Evolutionary conservation across 352 stramenopile species (phyloP).

Genomic region (Thalassiosira mediterranea): DNA sequence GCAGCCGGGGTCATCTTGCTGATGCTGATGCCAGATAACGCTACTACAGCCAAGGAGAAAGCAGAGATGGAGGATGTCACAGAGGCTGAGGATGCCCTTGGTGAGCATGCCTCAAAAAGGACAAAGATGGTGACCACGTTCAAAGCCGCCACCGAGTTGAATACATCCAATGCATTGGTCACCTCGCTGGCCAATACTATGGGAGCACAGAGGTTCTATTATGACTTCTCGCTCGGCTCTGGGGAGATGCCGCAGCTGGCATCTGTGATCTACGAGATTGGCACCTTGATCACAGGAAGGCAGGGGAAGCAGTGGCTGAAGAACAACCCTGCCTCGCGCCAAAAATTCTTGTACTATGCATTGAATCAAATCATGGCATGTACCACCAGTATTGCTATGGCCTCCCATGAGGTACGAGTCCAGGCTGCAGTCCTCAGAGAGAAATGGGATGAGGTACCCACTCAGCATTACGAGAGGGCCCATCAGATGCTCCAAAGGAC

Average conservation of each 20-base stretch:
- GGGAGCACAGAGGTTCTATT: not conserved
- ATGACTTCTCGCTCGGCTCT: not conserved
- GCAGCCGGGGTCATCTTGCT: not conserved
- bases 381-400: not conserved
- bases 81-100: not conserved
- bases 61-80: not conserved
- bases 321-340: not conserved
- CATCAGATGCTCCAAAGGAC: not conserved
- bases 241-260: not conserved
- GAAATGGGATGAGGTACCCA: not conserved
- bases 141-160: not conserved
- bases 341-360: not conserved
- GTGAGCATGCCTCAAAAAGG: not conserved
- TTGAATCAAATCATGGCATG: not conserved
- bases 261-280: not conserved
- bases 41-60: not conserved
- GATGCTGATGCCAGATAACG: not conserved
- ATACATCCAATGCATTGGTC: not conserved
- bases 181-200: not conserved
- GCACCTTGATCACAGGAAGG: not conserved
- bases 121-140: not conserved
- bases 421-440: not conserved
- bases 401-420: not conserved
- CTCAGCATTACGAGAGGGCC: not conserved
- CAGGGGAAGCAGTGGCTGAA: not conserved